These are phyloP conservation scores for Cyanidium caldarium DNA, from an alignment of 23 red algal species.

Conservation along the genomic window DNA sequence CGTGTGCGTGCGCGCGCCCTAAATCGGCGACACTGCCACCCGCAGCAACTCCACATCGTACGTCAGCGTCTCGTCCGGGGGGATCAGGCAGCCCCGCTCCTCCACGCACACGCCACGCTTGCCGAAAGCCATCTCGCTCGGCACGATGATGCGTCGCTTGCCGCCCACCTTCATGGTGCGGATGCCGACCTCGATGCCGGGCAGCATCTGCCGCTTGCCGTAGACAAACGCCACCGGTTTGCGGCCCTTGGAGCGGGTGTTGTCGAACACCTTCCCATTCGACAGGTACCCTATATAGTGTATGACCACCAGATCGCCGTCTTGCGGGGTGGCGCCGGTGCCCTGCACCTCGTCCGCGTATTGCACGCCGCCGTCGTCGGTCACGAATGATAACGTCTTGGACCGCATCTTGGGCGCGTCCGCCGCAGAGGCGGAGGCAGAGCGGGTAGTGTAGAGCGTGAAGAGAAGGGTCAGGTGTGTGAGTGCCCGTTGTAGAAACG, in stretches of 20 bases:
- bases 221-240: constrained; percentile 79
- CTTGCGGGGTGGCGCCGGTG: not conserved
- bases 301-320: constrained; percentile 32
- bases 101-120: constrained; percentile 80
- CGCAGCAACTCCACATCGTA: constrained; percentile 59
- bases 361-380: not conserved
- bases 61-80: constrained; percentile 44
- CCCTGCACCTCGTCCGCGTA: not conserved
- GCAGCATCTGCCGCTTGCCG: constrained; percentile 67
- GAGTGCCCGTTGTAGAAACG: too few species aligned
- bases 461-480: too few species aligned
- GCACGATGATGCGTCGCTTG: constrained; percentile 52
- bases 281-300: constrained; percentile 65
- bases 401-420: too few species aligned
- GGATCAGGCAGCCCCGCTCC: constrained; percentile 57
- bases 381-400: too few species aligned
- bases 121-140: constrained; percentile 61
- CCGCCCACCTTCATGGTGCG: constrained; percentile 53
- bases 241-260: constrained; percentile 11
- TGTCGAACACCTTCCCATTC: constrained; percentile 44
- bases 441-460: too few species aligned
- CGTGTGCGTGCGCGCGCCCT: not conserved
- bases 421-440: too few species aligned
- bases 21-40: constrained; percentile 74
- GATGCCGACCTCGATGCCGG: constrained; percentile 65